These are phyloP conservation scores for Carallia brachiata DNA, from an alignment of 345 rosid genomes.

Conservation along the genomic window DNA sequence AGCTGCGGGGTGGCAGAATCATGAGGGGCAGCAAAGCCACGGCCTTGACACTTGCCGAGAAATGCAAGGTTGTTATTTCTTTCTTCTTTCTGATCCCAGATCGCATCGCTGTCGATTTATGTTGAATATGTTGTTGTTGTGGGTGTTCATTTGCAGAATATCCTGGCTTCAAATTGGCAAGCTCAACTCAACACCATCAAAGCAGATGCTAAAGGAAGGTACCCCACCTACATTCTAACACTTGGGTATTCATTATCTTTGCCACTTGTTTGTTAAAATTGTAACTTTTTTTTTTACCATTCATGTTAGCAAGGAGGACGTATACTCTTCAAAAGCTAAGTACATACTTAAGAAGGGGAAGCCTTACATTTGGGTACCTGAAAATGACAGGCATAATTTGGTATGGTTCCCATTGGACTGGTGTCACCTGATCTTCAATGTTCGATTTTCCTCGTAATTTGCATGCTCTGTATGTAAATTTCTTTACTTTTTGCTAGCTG, in stretches of 20 bases:
- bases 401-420: conserved; percentile 35
- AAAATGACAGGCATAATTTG: conserved; percentile 72
- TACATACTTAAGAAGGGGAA: conserved; percentile 69
- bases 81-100: not conserved
- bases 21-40: conserved; percentile 56
- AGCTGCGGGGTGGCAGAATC: no score
- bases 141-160: conserved; percentile 42
- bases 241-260: not conserved
- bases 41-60: conserved; percentile 52
- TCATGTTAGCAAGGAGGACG: conserved; percentile 49
- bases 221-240: not conserved
- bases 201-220: conserved; percentile 89
- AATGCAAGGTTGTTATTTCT: conserved; percentile 60
- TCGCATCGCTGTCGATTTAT: no score
- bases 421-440: not conserved
- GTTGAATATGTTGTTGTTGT: not conserved
- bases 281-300: not conserved
- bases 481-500: not conserved
- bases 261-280: not conserved
- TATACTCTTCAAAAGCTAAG: conserved; percentile 77
- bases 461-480: not conserved
- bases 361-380: conserved; percentile 81
- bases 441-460: not conserved
- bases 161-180: conserved; percentile 82
- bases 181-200: conserved; percentile 70